phyloP scores from a whole-genome alignment of 257 asterid genomes.

The Capsicum chinense region DNA sequence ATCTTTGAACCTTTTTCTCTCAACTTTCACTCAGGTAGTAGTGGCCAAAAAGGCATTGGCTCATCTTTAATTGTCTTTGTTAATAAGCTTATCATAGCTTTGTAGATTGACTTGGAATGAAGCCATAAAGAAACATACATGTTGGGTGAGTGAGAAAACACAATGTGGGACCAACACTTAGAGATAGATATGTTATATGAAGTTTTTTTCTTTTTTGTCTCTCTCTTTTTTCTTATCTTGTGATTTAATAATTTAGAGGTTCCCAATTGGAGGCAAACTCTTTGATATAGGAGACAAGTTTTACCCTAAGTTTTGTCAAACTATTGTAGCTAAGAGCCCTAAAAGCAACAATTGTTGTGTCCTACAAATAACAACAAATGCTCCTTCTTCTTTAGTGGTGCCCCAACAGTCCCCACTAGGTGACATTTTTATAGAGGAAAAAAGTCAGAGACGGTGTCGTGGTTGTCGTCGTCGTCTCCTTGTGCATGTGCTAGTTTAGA shows the following conservation, averaged over 20 bases:
- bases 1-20: slow-evolving; percentile 21
- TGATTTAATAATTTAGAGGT: slow-evolving; percentile 29
- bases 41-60: slow-evolving; percentile 27
- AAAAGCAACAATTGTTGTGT: slow-evolving; percentile 37
- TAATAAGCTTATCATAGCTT: slow-evolving; percentile 14
- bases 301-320: slow-evolving; percentile 38
- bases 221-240: slow-evolving; percentile 1
- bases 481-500: slow-evolving; percentile 31
- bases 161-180: slow-evolving; percentile 39
- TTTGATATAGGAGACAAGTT: slow-evolving; percentile 38
- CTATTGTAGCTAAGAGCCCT: slow-evolving; percentile 34
- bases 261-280: slow-evolving; percentile 34
- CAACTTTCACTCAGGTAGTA: neutral
- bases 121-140: slow-evolving; percentile 27
- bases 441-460: slow-evolving; percentile 37
- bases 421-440: slow-evolving; percentile 9
- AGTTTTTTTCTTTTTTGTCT: neutral
- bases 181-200: slow-evolving; percentile 8
- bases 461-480: slow-evolving; percentile 24
- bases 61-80: slow-evolving; percentile 34
- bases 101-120: slow-evolving; percentile 30
- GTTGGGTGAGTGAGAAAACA: slow-evolving; percentile 38
- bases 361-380: slow-evolving; percentile 31
- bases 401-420: slow-evolving; percentile 32
- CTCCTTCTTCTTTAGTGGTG: slow-evolving; percentile 30